phyloP scores from a whole-genome alignment of 2,329 filamentous ascomycete species.

The Emergomyces africanus region DNA sequence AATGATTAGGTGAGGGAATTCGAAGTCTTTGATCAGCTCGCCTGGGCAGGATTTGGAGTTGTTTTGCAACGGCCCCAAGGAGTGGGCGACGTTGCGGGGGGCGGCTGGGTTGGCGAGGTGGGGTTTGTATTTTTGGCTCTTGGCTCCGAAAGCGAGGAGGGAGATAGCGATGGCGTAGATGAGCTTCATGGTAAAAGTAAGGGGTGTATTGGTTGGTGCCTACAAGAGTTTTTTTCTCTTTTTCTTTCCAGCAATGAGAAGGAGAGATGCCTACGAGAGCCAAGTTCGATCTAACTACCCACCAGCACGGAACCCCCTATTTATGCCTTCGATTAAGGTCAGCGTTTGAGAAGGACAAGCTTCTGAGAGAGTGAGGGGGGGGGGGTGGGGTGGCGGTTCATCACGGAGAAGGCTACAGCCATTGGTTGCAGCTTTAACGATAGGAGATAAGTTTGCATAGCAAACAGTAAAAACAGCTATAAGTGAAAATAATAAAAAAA shows the following conservation, averaged over 20 bases:
- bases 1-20: constrained; percentile 52
- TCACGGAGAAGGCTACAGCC: not conserved
- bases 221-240: not conserved
- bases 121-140: constrained; percentile 4
- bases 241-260: too few relatives aligned
- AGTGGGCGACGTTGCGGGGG: not conserved
- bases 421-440: not conserved
- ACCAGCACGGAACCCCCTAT: not conserved
- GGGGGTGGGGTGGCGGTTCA: too few relatives aligned
- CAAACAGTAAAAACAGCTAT: too few relatives aligned
- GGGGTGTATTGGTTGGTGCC: not conserved
- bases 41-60: constrained; percentile 29
- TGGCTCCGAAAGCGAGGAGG: constrained; percentile 5
- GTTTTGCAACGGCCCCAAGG: not conserved
- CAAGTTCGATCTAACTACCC: not conserved
- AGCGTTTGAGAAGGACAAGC: not conserved
- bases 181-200: constrained; percentile 6
- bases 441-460: not conserved
- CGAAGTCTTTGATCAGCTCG: constrained; percentile 34
- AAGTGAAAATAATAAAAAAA: not conserved
- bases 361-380: not conserved
- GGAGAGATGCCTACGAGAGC: not conserved
- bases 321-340: not conserved
- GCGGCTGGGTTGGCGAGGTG: not conserved
- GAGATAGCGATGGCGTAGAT: constrained; percentile 1